Base-by-base conservation (phyloP, 1,284 basidiomycete genomes). In the Trichosporon sp. region DNA sequence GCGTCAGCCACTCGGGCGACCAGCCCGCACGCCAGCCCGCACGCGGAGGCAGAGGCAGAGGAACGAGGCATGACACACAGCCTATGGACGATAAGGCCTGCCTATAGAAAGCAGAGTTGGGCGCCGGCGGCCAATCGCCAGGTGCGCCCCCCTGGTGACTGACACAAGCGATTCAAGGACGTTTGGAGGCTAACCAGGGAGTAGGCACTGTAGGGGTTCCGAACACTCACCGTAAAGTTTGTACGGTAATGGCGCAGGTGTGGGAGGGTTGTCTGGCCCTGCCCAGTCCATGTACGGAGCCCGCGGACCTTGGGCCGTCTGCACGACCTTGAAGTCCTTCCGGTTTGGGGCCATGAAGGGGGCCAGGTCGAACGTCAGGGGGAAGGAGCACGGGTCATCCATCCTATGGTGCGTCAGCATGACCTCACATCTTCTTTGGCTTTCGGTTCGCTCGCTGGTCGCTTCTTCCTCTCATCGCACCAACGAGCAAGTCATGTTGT, bases 311-410 rank as follows among this genome's bases (percentile, higher is more conserved):
- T 72, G 65, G 8, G 75, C 35, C 8, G 77, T 78, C 62, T 74
- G 72, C 23, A 72, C 68, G 13, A 81, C 66, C 71, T 83, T 82
- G 72, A 83, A 83, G 71, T 83, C 82, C 70, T 74, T 75, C 64
- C 82, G 70, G 60, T 86, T 87, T 5, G 95, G 95, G 1, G 93
- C 91, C 8, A 98, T 85, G 83, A 91, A 98, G 2, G 94, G 93
- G 13, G 87, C 87, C 65, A 97, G 79, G 79, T 98, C 93, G 25
- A 98, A 86, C 70, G 86, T 86, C 78, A 93, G 91, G 0, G 94
- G 94, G 82, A 96, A 97, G 51, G 91, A 88, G 27, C 66, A 63
- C 2, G 34, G 35, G 11, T 62, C 62, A 2, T 62, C 35, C 62
- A 63, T 63, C 21, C 34, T 63, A 35, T 3, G 12, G 25, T 9